These are phyloP conservation scores for Trypanosoma cruzi DNA, from an alignment of 208 protist genomes.

Conservation along the genomic window DNA sequence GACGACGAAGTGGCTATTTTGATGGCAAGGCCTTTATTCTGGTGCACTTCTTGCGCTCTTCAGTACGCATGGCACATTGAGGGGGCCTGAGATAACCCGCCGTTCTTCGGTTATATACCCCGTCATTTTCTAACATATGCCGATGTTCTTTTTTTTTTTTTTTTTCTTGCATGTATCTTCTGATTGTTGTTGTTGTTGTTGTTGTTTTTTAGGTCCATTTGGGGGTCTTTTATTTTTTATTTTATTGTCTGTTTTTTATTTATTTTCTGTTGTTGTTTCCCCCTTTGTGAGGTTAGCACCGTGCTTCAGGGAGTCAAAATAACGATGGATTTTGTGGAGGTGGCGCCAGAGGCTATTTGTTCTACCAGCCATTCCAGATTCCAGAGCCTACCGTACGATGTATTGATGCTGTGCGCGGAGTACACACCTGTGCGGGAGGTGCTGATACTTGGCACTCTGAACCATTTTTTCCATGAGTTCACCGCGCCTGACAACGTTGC, in stretches of 20 bases:
- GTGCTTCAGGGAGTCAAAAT: background rate
- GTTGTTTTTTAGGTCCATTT: background rate
- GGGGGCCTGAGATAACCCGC: conserved; percentile 21
- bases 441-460: conserved; percentile 25
- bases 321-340: conserved; percentile 1
- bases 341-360: background rate
- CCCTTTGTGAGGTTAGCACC: background rate
- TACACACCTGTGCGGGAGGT: conserved; percentile 25
- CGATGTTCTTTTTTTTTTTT: conserved; percentile 1
- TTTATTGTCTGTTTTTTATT: conserved; percentile 4
- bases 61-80: conserved; percentile 34
- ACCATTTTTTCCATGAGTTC: conserved; percentile 14
- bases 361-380: background rate
- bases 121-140: background rate
- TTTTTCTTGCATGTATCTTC: background rate
- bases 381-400: conserved; percentile 25
- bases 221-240: conserved; percentile 6
- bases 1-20: background rate
- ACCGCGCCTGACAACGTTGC: conserved; percentile 9
- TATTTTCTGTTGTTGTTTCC: background rate
- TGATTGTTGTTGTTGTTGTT: background rate
- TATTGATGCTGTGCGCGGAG: conserved; percentile 22
- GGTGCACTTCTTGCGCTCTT: conserved; percentile 29
- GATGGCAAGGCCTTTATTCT: conserved; percentile 31
- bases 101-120: background rate